Conservation (phyloP, 805 yeast species). For the Metschnikowia vanudenii region DNA sequence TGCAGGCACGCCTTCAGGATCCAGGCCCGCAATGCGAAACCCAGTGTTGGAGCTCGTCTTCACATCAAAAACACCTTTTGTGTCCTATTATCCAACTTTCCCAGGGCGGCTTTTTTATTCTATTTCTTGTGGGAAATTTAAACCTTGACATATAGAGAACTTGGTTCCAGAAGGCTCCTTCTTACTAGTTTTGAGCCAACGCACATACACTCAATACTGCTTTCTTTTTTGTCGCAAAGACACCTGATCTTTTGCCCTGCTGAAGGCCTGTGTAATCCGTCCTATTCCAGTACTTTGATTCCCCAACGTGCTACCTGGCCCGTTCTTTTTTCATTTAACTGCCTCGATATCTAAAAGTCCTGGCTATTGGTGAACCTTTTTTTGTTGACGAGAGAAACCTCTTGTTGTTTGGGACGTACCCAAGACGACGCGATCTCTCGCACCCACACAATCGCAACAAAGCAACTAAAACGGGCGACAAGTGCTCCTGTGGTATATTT, state of each 20-base stretch:
- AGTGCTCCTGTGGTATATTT: too few species aligned
- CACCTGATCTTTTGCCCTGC: not conserved
- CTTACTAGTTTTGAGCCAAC: too few species aligned
- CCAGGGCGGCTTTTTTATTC: not conserved
- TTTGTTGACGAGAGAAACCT: too few species aligned
- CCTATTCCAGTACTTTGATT: not conserved
- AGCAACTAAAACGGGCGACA: too few species aligned
- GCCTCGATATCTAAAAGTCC: not conserved
- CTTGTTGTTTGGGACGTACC: too few species aligned
- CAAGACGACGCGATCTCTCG: too few species aligned
- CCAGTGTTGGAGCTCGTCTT: conserved; percentile 7
- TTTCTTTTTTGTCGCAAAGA: not conserved
- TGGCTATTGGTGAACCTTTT: too few species aligned
- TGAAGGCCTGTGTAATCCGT: not conserved
- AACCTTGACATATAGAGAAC: not conserved
- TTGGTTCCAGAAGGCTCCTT: not conserved
- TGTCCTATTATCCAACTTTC: not conserved
- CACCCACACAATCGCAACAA: too few species aligned
- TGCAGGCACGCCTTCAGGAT: conserved; percentile 4
- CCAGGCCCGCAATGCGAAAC: conserved; percentile 10
- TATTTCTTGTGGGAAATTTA: not conserved
- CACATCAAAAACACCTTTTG: conserved; percentile 5
- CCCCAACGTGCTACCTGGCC: too few species aligned
- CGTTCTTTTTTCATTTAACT: not conserved
- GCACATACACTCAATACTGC: too few species aligned